Conservation (phyloP, 257 asterid species). For the Linderniella brevidens region DNA sequence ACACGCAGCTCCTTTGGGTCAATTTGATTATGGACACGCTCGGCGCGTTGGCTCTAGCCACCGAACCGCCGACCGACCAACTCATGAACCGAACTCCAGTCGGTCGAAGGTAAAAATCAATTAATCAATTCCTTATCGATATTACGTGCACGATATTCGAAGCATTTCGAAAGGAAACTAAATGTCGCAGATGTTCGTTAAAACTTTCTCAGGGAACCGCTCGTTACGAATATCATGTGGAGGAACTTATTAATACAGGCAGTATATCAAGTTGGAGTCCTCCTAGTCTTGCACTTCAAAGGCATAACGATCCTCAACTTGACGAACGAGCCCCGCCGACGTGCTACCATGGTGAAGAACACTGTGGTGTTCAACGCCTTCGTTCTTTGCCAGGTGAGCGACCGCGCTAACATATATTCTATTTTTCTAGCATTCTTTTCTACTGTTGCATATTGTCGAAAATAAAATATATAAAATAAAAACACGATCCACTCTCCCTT, state of each 20-base stretch:
- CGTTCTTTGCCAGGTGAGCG: constrained; percentile 84
- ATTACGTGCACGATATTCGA: too few relatives aligned
- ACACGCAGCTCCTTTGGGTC: constrained; percentile 10
- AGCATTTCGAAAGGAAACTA: too few relatives aligned
- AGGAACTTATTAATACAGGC: constrained; percentile 16
- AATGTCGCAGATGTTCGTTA: too few relatives aligned
- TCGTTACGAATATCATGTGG: constrained; percentile 18
- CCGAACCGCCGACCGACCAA: constrained; percentile 13
- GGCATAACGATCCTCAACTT: constrained; percentile 49
- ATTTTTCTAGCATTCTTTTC: too few relatives aligned
- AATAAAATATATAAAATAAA: too few relatives aligned
- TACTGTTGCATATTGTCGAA: too few relatives aligned
- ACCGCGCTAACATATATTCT: too few relatives aligned
- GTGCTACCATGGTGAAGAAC: constrained; percentile 58
- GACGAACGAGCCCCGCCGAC: constrained; percentile 19
- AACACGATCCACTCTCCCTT: too few relatives aligned
- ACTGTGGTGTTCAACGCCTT: constrained; percentile 67
- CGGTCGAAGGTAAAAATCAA: background rate
- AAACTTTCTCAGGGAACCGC: constrained; percentile 3
- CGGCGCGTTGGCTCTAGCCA: constrained; percentile 22
- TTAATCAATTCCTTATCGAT: too few relatives aligned
- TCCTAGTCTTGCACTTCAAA: constrained; percentile 30
- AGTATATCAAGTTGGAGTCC: constrained; percentile 11
- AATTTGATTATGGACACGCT: constrained; percentile 22
- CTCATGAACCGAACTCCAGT: constrained; percentile 14